These are phyloP conservation scores for Desmodesmus armatus DNA, from an alignment of 139 green algal genomes.

Conservation along the genomic window DNA sequence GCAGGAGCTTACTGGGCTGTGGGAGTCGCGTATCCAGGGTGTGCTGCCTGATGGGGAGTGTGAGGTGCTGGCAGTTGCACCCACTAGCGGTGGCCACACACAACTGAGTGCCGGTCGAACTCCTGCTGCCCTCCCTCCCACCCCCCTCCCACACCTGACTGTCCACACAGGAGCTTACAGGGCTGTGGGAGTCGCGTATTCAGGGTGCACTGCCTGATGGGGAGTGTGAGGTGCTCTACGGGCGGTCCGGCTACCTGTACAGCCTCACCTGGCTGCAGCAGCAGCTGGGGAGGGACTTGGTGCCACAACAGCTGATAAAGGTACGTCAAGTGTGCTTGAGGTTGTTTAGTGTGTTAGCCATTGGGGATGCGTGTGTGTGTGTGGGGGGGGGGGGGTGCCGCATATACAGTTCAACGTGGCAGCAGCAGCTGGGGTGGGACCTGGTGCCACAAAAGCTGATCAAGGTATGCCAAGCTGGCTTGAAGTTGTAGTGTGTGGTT, in stretches of 20 bases:
- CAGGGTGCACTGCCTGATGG: conserved; percentile 21
- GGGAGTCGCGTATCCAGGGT: no score
- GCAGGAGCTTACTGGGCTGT: conserved; percentile 10
- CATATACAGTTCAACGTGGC: conserved; percentile 58
- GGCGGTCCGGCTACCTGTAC: conserved; percentile 64
- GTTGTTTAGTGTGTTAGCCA: no score
- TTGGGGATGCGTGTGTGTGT: conserved; percentile 58
- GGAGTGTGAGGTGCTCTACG: conserved; percentile 73
- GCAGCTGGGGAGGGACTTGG: conserved; percentile 36
- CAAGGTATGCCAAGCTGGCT: no score
- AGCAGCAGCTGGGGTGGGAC: conserved; percentile 38
- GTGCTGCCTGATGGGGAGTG: no score
- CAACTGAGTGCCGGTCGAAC: no score
- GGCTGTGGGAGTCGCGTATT: not conserved
- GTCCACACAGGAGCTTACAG: not conserved
- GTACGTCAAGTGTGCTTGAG: no score
- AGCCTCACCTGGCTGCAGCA: conserved; percentile 50
- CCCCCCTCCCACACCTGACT: no score
- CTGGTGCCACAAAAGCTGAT: no score
- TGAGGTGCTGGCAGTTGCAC: no score
- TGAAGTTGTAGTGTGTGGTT: no score
- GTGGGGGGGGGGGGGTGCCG: conserved; percentile 68
- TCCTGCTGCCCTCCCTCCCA: no score
- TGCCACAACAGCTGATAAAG: not conserved
- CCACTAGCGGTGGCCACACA: no score